Percentiles rank a stretch among this genome's conserved stretches.
Evolutionary conservation across 257 asterid genomes (phyloP).

Genomic region (Solanum chiquidenum): DNA sequence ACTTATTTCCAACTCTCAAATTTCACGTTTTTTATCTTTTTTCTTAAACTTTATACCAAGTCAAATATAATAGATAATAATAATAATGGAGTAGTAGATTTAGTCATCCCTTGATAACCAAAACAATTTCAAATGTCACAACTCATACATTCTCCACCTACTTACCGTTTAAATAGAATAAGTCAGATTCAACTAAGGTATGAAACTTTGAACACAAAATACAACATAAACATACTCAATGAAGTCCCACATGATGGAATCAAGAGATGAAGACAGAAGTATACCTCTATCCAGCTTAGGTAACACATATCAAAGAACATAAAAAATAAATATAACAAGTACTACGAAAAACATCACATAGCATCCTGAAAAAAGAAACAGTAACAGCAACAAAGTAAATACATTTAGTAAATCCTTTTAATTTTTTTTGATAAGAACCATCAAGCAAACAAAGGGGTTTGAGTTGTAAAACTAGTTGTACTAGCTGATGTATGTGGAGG

Average conservation of each 20-base stretch:
- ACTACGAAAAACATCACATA: background rate
- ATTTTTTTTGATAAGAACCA: background rate
- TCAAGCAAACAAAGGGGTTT: constrained; percentile 27
- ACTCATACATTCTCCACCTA: background rate
- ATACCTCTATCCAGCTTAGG: background rate
- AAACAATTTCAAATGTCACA: background rate
- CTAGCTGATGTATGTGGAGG: constrained; percentile 24
- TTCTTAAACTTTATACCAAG: no score
- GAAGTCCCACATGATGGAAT: background rate
- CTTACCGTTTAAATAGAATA: no score
- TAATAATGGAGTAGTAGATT: no score
- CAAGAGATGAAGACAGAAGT: background rate
- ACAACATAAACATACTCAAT: background rate
- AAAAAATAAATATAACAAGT: background rate
- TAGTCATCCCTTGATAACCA: background rate
- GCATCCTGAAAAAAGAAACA: background rate
- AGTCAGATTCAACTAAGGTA: background rate
- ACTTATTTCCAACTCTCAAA: background rate
- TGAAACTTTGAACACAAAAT: background rate
- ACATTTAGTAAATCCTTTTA: background rate
- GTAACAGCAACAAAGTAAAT: background rate
- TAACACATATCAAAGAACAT: background rate
- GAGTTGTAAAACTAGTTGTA: constrained; percentile 23
- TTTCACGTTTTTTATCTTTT: background rate
- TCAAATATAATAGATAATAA: no score